phyloP scores from a whole-genome alignment of 2,329 filamentous ascomycete genomes.

The Cordyceps cateniannulata region DNA sequence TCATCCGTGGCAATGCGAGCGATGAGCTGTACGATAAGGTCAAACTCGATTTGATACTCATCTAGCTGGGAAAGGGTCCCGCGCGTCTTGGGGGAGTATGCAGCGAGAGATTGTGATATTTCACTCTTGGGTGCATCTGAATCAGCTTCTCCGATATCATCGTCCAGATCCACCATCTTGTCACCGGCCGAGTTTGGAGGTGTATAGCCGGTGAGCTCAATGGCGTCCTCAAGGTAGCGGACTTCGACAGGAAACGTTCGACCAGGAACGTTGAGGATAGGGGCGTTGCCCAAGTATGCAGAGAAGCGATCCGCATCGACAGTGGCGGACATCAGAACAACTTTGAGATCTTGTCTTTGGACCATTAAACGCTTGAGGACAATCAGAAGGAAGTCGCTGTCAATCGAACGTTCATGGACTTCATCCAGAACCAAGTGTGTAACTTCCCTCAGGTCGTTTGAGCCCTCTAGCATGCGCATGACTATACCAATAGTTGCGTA shows the following conservation, averaged over 20 bases:
- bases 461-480: constrained; percentile 93
- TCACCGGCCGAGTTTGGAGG: constrained; percentile 38
- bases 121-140: constrained; percentile 42
- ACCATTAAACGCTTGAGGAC: constrained; percentile 78
- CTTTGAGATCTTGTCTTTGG: constrained; percentile 75
- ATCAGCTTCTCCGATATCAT: constrained; percentile 49
- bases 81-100: constrained; percentile 71
- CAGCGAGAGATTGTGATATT: constrained; percentile 57
- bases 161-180: constrained; percentile 56
- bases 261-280: constrained; percentile 83
- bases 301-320: constrained; percentile 91
- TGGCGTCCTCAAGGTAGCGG: constrained; percentile 83
- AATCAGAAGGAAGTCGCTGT: constrained; percentile 92
- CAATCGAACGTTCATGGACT: constrained; percentile 92
- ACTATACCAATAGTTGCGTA: constrained; percentile 91
- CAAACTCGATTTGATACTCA: constrained; percentile 87
- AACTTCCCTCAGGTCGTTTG: constrained; percentile 78
- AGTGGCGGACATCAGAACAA: constrained; percentile 95
- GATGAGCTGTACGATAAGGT: constrained; percentile 75
- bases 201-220: constrained; percentile 76
- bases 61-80: constrained; percentile 72
- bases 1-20: constrained; percentile 65
- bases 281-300: constrained; percentile 76
- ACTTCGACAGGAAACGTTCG: constrained; percentile 89
- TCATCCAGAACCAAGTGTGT: constrained; percentile 96